Evolutionary conservation across 805 yeast genomes (phyloP), one percentile per base, ranked within the genome.

Genomic region (Grigorovia yakushimaensis): DNA sequence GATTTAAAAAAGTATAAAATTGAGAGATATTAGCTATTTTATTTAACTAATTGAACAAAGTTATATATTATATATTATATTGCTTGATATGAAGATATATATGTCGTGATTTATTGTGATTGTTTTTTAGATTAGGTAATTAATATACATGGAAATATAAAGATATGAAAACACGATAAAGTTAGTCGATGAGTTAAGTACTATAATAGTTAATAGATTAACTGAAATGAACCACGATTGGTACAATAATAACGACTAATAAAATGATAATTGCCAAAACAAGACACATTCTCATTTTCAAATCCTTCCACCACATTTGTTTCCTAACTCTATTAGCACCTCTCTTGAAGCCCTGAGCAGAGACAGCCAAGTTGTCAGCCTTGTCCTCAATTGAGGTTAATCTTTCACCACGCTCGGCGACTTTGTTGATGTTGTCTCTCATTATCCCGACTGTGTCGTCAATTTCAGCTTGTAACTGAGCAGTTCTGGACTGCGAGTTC

Each of bases 241-340:
- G 98, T 39, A 91, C 96, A 55, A 89, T 85, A 53, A 83, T 79
- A 48, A 91, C 95, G 47, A 91, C 84, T 49, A 91, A 69, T 56
- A 91, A 69, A 46, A 89, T 79, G 61, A 91, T 80, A 46, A 93
- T 81, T 24, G 83, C 84, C 43, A 83, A 79, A 50, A 89, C 82
- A 49, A 86, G 70, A 68, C 98, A 91, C 73, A 89, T 72, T 68
- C 95, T 83, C 91, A 93, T 84, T 73, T 93, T 93, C 79, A 93
- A 77, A 66, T 91, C 96, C 69, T 93, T 91, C 85, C 95, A 86
- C 98, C 98, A 91, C 97, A 91, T 91, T 64, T 89, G 95, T 68
- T 89, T 91, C 70, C 98, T 85, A 43, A 91, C 97, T 59, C 95
- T 82, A 71, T 91, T 91, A 50, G 98, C 98, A 39, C 96, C 95